Evolutionary conservation across 129 eudicot genomes (phyloP).

Genomic region (Arctium lappa): DNA sequence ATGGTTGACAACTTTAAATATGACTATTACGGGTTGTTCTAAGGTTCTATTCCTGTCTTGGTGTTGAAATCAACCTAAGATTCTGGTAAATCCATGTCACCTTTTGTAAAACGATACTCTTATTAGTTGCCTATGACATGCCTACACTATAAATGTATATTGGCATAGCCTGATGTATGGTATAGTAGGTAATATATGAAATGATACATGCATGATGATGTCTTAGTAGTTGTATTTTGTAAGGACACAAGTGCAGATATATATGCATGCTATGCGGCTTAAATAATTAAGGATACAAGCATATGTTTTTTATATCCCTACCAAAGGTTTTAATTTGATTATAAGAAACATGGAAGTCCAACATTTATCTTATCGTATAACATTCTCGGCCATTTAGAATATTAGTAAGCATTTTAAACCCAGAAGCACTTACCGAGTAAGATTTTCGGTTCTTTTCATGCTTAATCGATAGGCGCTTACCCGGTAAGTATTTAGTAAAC

Average conservation of each 20-base stretch:
- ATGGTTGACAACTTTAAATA: slow-evolving; percentile 44
- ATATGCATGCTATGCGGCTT: not conserved
- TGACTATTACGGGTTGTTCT: slow-evolving; percentile 25
- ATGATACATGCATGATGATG: not conserved
- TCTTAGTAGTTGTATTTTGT: too few relatives aligned
- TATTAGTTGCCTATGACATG: not conserved
- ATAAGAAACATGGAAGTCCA: too few relatives aligned
- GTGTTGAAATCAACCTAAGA: slow-evolving; percentile 33
- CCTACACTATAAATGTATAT: not conserved
- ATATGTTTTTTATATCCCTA: not conserved
- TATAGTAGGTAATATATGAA: not conserved
- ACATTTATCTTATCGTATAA: too few relatives aligned
- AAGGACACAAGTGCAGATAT: too few relatives aligned
- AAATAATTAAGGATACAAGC: not conserved
- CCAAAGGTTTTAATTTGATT: not conserved
- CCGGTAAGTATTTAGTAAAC: too few relatives aligned
- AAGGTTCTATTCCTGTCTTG: slow-evolving; percentile 17
- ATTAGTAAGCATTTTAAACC: too few relatives aligned
- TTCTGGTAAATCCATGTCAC: slow-evolving; percentile 19
- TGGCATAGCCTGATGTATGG: not conserved
- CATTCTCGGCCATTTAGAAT: too few relatives aligned
- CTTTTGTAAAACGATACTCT: slow-evolving; percentile 9
- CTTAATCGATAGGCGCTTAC: too few relatives aligned
- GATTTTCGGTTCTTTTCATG: too few relatives aligned
- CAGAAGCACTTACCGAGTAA: too few relatives aligned